Conservation (phyloP, 331 rosid species). For the Telfairia occidentalis region DNA sequence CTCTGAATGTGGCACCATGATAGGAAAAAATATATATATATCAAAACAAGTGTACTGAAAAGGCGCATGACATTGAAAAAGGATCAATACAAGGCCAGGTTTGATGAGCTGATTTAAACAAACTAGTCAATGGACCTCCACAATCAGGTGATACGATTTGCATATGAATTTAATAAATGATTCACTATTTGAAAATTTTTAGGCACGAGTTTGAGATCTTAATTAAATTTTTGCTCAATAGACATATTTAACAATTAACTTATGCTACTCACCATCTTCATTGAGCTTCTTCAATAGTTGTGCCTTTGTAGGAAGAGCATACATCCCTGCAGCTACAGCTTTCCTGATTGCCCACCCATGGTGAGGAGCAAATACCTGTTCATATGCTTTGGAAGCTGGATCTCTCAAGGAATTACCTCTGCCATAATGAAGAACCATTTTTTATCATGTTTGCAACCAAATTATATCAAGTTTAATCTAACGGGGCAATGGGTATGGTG, state of each 20-base stretch:
- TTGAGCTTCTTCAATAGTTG: slow-evolving; percentile 61
- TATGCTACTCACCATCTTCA: slow-evolving; percentile 61
- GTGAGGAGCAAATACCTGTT: slow-evolving; percentile 66
- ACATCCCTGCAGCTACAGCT: slow-evolving; percentile 93
- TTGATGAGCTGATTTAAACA: no score
- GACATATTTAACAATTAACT: slow-evolving; percentile 7
- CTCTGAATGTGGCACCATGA: slow-evolving; percentile 33
- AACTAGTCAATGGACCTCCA: no score
- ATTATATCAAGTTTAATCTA: not conserved
- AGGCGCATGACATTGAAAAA: not conserved
- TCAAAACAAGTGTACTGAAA: not conserved
- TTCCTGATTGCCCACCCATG: slow-evolving; percentile 87
- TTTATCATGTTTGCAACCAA: not conserved
- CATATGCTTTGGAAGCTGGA: slow-evolving; percentile 84
- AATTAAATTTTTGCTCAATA: not conserved
- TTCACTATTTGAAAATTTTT: not conserved
- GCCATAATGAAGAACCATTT: slow-evolving; percentile 20
- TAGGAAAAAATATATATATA: slow-evolving; percentile 8
- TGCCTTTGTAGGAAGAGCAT: slow-evolving; percentile 63
- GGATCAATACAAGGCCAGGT: no score
- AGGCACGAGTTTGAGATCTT: not conserved
- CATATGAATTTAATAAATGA: not conserved
- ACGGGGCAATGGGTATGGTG: not conserved
- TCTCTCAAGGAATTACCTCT: slow-evolving; percentile 72
- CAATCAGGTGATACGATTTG: not conserved